Evolutionary conservation across 2,329 filamentous ascomycete genomes (phyloP), one percentile per base, ranked within the genome.

Genomic region (Fusarium guadeloupense): DNA sequence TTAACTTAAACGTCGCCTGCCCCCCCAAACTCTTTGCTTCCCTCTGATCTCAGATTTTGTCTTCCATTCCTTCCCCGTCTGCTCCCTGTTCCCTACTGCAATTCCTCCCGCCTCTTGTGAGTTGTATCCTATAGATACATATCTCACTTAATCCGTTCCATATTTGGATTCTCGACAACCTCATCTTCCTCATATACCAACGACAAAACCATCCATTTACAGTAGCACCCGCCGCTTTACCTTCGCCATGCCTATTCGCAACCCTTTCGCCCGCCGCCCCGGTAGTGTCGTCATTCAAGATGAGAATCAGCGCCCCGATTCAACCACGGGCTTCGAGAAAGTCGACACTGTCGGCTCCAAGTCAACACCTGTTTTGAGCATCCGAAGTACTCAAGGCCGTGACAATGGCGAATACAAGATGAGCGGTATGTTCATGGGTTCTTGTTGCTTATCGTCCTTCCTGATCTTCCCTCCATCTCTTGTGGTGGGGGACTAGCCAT

Each of bases 341-440:
- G 84, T 87, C 59, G 84, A 88, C 67, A 88, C 84, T 2, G 79
- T 85, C 47, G 85, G 85, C 14, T 87, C 85, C 64, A 86, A 84
- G 74, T 80, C 84, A 13, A 86, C 86, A 17, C 85, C 86, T 30
- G 80, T 83, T 38, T 77, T 90, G 71, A 89, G 84, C 70, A 82
- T 89, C 50, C 83, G 82, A 65, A 87, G 83, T 71, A 81, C 80
- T 69, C 83, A 77, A 69, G 85, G 86, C 72, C 80, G 81, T 48
- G 87, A 90, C 66, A 88, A 82, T 30, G 86, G 85, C 63, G 89
- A 92, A 74, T 92, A 92, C 78, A 91, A 92, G 77, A 84, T 93
- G 84, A 91, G 89, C 76, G 89, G 90, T 92, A 84, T 71, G 86
- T 76, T 40, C 46, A 13, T 37, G 28, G 17, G 23, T 17, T 40